Base-by-base conservation (phyloP, 306 rosid genomes). In the Ziziphus jujuba region DNA sequence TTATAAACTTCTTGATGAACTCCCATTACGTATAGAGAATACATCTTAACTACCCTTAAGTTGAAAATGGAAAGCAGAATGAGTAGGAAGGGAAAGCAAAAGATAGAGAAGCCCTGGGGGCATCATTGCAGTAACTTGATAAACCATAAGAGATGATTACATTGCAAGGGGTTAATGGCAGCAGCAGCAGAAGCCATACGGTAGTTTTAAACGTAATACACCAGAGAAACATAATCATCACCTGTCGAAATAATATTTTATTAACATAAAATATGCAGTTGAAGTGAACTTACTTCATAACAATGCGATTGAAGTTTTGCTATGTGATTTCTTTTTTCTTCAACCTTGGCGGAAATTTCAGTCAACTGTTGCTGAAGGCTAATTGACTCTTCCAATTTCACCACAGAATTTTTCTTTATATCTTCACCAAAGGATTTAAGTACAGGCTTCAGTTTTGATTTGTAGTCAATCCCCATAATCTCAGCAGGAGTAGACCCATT, bases 391-490 rank as follows among this genome's bases (percentile, higher is more conserved):
- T 90, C 99, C 69, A 72, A 66, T 60, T 84, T 88, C 5, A 6
- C 80, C 95, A 90, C 73, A 5, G 90, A 84, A 81, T 65, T 80
- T 64, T 67, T 88, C 84, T 87, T 87, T 45, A 86, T 75, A 40
- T 83, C 95, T 45, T 85, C 81, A 0, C 80, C 72, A 60, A 66
- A 74, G 50, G 92, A 77, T 36, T 57, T 71, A 17, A 93, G 90
- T 13, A 82, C 79, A 75, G 95, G 92, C 81, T 81, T 88, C 59
- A 90, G 55, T 5, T 66, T 68, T 59, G 73, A 57, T 72, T 93
- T 93, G 76, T 85, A 71, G 79, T 90, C 88, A 67, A 87, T 61
- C 38, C 99, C 96, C 95, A 88, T 85, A 59, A 93, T 81, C 84
- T 88, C 95, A 59, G 89, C 70, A 24, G 87, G 85, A 10, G 91